Evolutionary conservation across 176 grass and related monocot species (phyloP), one percentile per base, ranked within the genome.

Genomic region (Melocanna baccifera): DNA sequence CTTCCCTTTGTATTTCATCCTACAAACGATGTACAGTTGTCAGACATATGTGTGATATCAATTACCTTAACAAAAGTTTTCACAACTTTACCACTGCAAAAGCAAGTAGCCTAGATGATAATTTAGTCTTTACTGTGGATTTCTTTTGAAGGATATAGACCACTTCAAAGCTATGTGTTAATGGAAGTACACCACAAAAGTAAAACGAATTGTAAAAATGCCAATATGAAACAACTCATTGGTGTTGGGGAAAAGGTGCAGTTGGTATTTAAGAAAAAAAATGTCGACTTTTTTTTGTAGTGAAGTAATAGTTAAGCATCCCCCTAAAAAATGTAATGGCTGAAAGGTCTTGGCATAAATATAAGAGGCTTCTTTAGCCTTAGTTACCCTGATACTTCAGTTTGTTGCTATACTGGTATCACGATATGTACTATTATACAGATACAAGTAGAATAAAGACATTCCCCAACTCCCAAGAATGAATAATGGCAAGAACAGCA

Each of bases 1-100:
- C 96, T 84, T 98, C 96, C 87, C 89, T 86, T 84, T 92, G 84
- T 78, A 98, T 89, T 71, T 94, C 96, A 91, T 96, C 93, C 96
- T 99, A 81, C 69, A 86, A 62, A 90, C 47, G 46, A 79, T 61
- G 30, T 68, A 53, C 7, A 43, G 30, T 62, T 30, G 25, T 75
- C 26, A 90, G 80, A 26, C 25, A 67, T 39, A 36, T 40, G 61
- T 66, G 62, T 0, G 5, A 22, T 4, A 69, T 71, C 12, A 9
- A 62, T 76, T 69, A 71, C 32, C 43, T 32, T 30, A 41, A 8
- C 4, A 68, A 57, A 74, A 8, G 9, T 45, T 58, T 85, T 37
- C n/a, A 73, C 18, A 67, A 26, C 39, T 58, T 43, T 28, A 30
- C 7, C 18, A 51, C 48, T 66, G 4, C 61, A 36, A 87, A 82